These are phyloP conservation scores for Prunus persica DNA, from an alignment of 306 rosid genomes.

Conservation along the genomic window DNA sequence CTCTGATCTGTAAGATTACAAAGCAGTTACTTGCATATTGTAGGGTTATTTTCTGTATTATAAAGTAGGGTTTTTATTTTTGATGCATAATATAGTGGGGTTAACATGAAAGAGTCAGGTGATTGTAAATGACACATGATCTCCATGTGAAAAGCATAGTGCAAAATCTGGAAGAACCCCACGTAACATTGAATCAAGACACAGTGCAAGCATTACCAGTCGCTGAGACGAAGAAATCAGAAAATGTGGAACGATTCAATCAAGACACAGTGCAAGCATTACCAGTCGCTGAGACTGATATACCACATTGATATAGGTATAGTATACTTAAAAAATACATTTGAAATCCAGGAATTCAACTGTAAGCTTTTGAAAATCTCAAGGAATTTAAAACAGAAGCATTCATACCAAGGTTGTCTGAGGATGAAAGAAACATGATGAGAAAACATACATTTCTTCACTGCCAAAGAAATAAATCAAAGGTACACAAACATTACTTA, in stretches of 20 bases:
- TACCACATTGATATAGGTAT: not conserved
- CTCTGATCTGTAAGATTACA: too few relatives aligned
- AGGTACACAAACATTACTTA: conserved; percentile 31
- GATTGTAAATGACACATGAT: not conserved
- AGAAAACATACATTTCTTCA: conserved; percentile 50
- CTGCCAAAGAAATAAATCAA: conserved; percentile 42
- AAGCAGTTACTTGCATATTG: too few relatives aligned
- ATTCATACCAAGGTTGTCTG: conserved; percentile 61
- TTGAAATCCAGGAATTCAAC: not conserved
- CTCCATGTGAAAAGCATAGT: not conserved
- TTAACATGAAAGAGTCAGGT: too few relatives aligned
- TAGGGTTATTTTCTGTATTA: too few relatives aligned
- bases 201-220: not conserved
- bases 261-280: not conserved
- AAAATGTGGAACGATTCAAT: not conserved
- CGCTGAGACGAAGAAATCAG: not conserved
- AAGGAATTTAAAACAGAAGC: not conserved
- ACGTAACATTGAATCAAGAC: not conserved
- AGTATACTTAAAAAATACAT: not conserved
- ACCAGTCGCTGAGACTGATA: too few relatives aligned
- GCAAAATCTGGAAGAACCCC: not conserved
- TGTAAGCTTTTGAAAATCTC: not conserved
- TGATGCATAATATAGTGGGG: too few relatives aligned
- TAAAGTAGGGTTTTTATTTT: too few relatives aligned
- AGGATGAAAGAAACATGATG: conserved; percentile 67